Conservation (phyloP, 805 yeast species). For the Grigorovia yakushimaensis region DNA sequence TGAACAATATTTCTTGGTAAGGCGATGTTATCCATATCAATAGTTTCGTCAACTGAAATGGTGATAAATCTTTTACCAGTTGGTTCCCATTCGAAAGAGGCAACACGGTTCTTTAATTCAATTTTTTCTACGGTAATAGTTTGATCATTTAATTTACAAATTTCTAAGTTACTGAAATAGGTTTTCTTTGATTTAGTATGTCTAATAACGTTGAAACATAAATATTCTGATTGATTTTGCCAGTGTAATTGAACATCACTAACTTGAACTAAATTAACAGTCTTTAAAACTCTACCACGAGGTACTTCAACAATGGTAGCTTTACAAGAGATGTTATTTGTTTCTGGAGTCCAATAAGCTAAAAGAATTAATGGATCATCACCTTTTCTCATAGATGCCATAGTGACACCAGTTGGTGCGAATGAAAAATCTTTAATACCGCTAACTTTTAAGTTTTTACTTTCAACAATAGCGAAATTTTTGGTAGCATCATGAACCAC, state of each 20-base stretch:
- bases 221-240: slow-evolving; percentile 77
- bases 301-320: slow-evolving; percentile 86
- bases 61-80: slow-evolving; percentile 76
- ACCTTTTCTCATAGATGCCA: slow-evolving; percentile 44
- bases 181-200: slow-evolving; percentile 94
- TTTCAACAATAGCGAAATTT: slow-evolving; percentile 72
- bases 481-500: slow-evolving; percentile 77
- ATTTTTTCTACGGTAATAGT: slow-evolving; percentile 91
- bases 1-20: slow-evolving; percentile 55
- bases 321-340: slow-evolving; percentile 85
- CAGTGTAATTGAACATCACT: slow-evolving; percentile 84
- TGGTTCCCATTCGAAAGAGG: slow-evolving; percentile 95
- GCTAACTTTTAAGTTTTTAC: slow-evolving; percentile 72
- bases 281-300: slow-evolving; percentile 71
- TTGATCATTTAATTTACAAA: slow-evolving; percentile 77
- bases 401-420: slow-evolving; percentile 79
- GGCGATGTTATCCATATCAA: slow-evolving; percentile 43
- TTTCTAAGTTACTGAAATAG: slow-evolving; percentile 80
- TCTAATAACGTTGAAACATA: slow-evolving; percentile 94
- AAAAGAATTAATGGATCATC: slow-evolving; percentile 56
- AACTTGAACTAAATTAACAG: slow-evolving; percentile 91
- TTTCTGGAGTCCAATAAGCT: slow-evolving; percentile 96
- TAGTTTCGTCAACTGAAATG: slow-evolving; percentile 50
- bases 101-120: slow-evolving; percentile 82
- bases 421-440: slow-evolving; percentile 88